These are phyloP conservation scores for Syzygium syzygioides DNA, from an alignment of 441 rosid species.

Conservation along the genomic window DNA sequence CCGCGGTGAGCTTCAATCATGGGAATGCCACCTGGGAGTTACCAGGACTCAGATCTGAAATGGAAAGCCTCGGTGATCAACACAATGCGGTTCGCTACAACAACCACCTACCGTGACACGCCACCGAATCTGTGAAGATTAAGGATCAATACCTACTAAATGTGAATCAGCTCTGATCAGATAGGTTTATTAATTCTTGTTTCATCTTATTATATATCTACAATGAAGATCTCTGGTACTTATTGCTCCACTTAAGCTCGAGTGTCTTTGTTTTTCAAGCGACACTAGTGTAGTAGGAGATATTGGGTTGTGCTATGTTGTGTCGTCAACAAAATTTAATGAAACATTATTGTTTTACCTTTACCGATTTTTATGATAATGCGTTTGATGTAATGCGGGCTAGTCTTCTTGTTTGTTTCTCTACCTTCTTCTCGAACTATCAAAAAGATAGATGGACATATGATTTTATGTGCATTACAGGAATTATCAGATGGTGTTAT, in stretches of 20 bases:
- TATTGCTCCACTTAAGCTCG: not conserved
- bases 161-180: not conserved
- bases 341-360: not conserved
- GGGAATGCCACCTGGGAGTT: slow-evolving; percentile 1
- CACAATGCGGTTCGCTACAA: not conserved
- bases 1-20: not conserved
- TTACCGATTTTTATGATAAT: not conserved
- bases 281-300: not conserved
- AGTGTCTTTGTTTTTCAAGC: not conserved
- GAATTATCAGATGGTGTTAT: not conserved
- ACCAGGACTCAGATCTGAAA: not conserved
- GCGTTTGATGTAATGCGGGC: not conserved
- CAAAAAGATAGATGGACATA: not conserved
- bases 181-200: not conserved
- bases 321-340: not conserved
- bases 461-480: not conserved
- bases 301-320: not conserved
- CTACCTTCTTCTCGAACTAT: not conserved
- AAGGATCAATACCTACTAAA: not conserved
- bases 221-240: not conserved
- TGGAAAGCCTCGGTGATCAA: not conserved
- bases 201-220: not conserved
- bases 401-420: not conserved
- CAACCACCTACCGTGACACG: not conserved
- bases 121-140: not conserved